Base-by-base conservation (phyloP, 768 basidiomycete genomes). In the Pleurotus salmoneostramineus region DNA sequence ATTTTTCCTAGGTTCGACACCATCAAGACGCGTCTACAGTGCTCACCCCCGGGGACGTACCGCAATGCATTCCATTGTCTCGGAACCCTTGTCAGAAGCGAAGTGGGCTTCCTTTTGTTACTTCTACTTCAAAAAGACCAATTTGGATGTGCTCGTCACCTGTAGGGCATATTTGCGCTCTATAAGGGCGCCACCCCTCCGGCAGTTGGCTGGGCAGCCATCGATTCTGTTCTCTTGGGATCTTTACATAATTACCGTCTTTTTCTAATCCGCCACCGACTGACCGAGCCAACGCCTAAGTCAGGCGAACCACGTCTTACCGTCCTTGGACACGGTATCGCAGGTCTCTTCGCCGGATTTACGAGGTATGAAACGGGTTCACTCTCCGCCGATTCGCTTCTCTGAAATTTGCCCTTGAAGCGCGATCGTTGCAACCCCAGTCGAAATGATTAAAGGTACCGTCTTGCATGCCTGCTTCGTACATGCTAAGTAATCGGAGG, bases 121-220 rank as follows among this genome's bases (percentile, higher is more conserved):
- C n/a, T 11, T 17, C 15, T 6, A 49, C 56, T 60, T 49, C 27
- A 27, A 27, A 27, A 27, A 21, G 45, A 57, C 44, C 62, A 50
- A 5, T 21, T 31, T 3, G 35, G n/a, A 6, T 50, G 21, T 46
- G 6, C 56, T 58, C 4, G 35, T 56, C 42, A 32, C n/a, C 4
- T 55, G 49, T 3, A 88, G 83, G 85, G 85, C 27, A 62, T 83
- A 14, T 68, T 84, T 50, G 87, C 87, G 2, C 72, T 91, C 35
- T 91, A 89, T 75, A 89, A 88, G 70, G 87, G 88, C 6, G 86
- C 84, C 7, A 85, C 86, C 2, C 85, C 87, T 15, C 88, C 87
- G 5, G 84, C 85, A 12, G 75, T 89, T 3, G 87, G 86, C 10
- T 89, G 87, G 88, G 83, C 85, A 12, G 80, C 83, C 44, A 85